Percentiles rank a stretch among this genome's conserved stretches.
Evolutionary conservation across 1,284 basidiomycete species (phyloP).

Genomic region (Stereum hirsutum): DNA sequence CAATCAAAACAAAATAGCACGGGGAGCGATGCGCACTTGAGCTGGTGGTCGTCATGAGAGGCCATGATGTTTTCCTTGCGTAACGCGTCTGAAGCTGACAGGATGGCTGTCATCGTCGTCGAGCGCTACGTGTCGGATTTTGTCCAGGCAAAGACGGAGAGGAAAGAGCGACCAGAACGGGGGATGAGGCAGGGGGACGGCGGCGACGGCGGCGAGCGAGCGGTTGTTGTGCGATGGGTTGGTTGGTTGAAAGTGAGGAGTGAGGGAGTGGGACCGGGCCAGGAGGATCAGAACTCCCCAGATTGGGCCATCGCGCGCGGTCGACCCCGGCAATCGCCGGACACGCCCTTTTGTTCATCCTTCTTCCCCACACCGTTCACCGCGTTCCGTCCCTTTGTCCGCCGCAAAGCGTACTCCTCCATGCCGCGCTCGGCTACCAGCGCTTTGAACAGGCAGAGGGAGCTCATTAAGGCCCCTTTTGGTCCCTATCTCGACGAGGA

Average conservation of each 20-base stretch:
- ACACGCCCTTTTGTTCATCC: too few relatives aligned
- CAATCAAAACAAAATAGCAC: slow-evolving; percentile 4
- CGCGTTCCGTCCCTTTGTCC: too few relatives aligned
- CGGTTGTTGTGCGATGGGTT: neutral
- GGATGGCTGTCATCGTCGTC: slow-evolving; percentile 55
- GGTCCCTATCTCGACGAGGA: slow-evolving; percentile 20
- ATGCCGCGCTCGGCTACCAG: too few relatives aligned
- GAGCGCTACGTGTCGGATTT: too few relatives aligned
- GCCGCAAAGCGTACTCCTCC: too few relatives aligned
- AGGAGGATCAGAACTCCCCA: too few relatives aligned
- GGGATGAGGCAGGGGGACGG: neutral
- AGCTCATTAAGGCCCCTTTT: slow-evolving; percentile 19
- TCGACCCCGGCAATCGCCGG: too few relatives aligned
- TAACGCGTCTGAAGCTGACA: slow-evolving; percentile 48
- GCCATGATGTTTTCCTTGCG: slow-evolving; percentile 49
- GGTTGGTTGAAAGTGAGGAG: too few relatives aligned
- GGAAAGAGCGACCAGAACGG: slow-evolving; percentile 12
- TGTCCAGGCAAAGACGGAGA: slow-evolving; percentile 10
- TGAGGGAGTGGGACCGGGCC: too few relatives aligned
- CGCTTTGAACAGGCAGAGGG: too few relatives aligned
- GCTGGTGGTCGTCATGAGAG: slow-evolving; percentile 48
- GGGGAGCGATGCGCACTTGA: slow-evolving; percentile 27
- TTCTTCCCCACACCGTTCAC: too few relatives aligned
- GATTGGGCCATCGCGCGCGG: too few relatives aligned
- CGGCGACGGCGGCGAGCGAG: slow-evolving; percentile 2